Base-by-base conservation (phyloP, 345 rosid genomes). In the Brassica rapa region DNA sequence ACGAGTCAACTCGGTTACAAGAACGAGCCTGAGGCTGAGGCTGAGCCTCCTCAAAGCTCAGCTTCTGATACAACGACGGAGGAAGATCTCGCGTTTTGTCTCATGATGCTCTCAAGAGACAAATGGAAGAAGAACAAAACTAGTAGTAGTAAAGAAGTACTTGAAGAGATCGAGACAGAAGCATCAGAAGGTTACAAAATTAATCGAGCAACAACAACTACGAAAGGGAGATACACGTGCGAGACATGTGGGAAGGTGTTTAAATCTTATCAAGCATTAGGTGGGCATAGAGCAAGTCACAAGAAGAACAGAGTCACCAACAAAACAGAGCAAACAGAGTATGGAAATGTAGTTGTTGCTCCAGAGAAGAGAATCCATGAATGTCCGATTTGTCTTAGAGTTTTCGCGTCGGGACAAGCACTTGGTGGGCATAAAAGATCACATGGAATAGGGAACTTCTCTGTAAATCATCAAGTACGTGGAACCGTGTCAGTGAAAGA, bases 341-440 rank as follows among this genome's bases (percentile, higher is more conserved):
- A 83, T 77, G 21, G 21, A 19, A 19, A 19, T 19, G 89, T 74
- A 27, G 57, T 60, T 33, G 80, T 25, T 2, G 21, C 35, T 5
- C 30, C 57, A 4, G 81, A 63, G 35, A 84, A 84, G 78, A 93
- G 87, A 87, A 76, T 86, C 68, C 94, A 93, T 24, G 86, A 90
- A 83, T 95, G 99, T 67, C 96, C 96, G 1, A 90, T 87, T 65
- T 95, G 99, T 84, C 77, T 83, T 4, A 85, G 93, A 81, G 94
- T 90, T 24, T 95, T 95, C 68, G 77, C 90, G 2, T 93, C 99
- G 1, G 99, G 99, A 21, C 99, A 95, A 87, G 99, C 99, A 0
- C 88, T 95, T 11, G 99, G 99, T 15, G 99, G 99, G 9, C 99
- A 95, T 66, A 95, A 95, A 70, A 85, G 99, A 85, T 89, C 99